Conservation (phyloP, 2,329 filamentous ascomycete genomes). For the Rhynchosporium agropyri region DNA sequence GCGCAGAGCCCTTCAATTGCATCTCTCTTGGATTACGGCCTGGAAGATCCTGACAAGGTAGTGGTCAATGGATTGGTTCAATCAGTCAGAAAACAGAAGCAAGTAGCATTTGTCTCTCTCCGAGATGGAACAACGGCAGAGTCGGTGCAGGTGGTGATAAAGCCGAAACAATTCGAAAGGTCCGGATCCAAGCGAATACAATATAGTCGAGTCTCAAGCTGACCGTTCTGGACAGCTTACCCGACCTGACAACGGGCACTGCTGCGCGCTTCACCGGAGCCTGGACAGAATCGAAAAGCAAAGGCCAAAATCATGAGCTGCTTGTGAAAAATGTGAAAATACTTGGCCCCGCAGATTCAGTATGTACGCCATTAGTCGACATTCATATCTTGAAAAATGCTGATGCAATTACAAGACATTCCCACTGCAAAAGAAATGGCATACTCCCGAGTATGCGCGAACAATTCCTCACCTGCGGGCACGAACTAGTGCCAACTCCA, state of each 20-base stretch:
- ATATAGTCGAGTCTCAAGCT: slow-evolving; percentile 17
- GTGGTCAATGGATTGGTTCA: slow-evolving; percentile 78
- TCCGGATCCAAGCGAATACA: slow-evolving; percentile 24
- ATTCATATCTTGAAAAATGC: slow-evolving; percentile 20
- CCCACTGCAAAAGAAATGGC: slow-evolving; percentile 95
- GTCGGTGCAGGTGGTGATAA: slow-evolving; percentile 62
- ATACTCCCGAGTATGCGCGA: slow-evolving; percentile 84
- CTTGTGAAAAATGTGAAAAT: slow-evolving; percentile 70
- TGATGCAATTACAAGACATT: slow-evolving; percentile 63
- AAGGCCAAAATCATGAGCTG: slow-evolving; percentile 77
- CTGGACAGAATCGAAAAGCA: slow-evolving; percentile 71
- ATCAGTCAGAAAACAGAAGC: slow-evolving; percentile 85
- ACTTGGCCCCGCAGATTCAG: slow-evolving; percentile 78
- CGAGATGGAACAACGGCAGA: slow-evolving; percentile 84
- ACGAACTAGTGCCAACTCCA: slow-evolving; percentile 78
- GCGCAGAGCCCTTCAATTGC: slow-evolving; percentile 50
- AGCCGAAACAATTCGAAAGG: slow-evolving; percentile 37
- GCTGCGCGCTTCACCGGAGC: slow-evolving; percentile 77
- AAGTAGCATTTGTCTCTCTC: slow-evolving; percentile 78
- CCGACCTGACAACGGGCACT: slow-evolving; percentile 65
- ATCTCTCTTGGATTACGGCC: slow-evolving; percentile 57
- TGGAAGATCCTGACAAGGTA: slow-evolving; percentile 51
- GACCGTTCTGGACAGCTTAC: slow-evolving; percentile 56
- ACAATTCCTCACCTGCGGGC: slow-evolving; percentile 84
- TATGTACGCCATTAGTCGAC: slow-evolving; percentile 50